Evolutionary conservation across 768 basidiomycete genomes (phyloP), one percentile per base, ranked within the genome.

Genomic region (Lentinula sp.): DNA sequence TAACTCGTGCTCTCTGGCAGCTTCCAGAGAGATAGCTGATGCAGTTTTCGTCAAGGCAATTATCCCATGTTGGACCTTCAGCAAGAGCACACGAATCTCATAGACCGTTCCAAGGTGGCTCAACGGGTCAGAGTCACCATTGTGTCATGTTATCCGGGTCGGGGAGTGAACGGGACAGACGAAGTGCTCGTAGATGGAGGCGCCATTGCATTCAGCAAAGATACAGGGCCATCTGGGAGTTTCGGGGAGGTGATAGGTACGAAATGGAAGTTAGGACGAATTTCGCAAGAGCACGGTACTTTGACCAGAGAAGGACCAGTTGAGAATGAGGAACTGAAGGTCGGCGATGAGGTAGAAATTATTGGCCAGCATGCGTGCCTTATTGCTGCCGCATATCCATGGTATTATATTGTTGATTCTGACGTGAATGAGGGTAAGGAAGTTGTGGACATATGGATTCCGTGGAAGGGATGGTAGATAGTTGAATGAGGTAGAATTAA

Each of bases 381-480:
- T 65, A 91, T 86, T 50, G 81, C 90, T 18, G 91, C 93, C 18
- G 85, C 82, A 2, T 83, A 90, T 67, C 85, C 88, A 0, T 93
- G 90, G 91, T 91, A 87, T 70, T 93, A 93, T 68, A 76, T 94
- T 18, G 85, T 93, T 2, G 92, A 94, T 65, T 82, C 82, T 6
- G 76, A 76, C n/a, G 69, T 76, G 35, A 77, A 76, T 16, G 77
- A 73, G 20, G 81, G 80, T 15, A 74, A 72, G 41, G 77, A 80
- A 42, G 85, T 93, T 7, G 84, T 86, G 18, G 92, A 94, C 71
- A 75, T 94, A 33, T 94, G 93, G 93, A 85, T 93, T 48, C 84
- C 91, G 6, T 93, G 91, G 90, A 95, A 93, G 72, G 92, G 91
- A 0, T 94, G 93, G 93, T 95, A 77, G 67, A 0, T 94, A 93